These are phyloP conservation scores for Candida peoriensis DNA, from an alignment of 805 yeast species.

Conservation along the genomic window DNA sequence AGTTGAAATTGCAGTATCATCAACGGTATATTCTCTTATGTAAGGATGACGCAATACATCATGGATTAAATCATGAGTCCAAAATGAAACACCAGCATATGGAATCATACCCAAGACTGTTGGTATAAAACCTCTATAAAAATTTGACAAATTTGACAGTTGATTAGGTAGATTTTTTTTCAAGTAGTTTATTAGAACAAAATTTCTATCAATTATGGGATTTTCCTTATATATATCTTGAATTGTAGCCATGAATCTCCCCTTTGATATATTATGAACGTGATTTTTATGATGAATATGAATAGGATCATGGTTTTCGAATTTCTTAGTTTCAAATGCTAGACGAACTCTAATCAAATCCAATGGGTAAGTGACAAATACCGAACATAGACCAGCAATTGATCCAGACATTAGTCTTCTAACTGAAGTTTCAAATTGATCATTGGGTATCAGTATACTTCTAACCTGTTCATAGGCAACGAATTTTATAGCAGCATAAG, in stretches of 20 bases:
- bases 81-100: conserved; percentile 95
- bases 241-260: conserved; percentile 22
- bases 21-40: conserved; percentile 50
- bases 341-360: conserved; percentile 86
- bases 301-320: conserved; percentile 6
- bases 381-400: conserved; percentile 81
- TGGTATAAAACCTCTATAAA: conserved; percentile 91
- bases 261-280: conserved; percentile 25
- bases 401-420: conserved; percentile 87
- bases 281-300: conserved; percentile 20
- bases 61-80: conserved; percentile 88
- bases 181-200: conserved; percentile 16
- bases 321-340: conserved; percentile 72
- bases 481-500: conserved; percentile 95
- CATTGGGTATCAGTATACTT: conserved; percentile 68
- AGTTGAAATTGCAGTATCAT: conserved; percentile 2
- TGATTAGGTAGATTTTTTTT: conserved; percentile 16
- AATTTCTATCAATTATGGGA: conserved; percentile 19
- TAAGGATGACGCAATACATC: conserved; percentile 69
- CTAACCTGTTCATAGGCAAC: conserved; percentile 94
- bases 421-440: conserved; percentile 68
- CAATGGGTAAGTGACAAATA: conserved; percentile 85
- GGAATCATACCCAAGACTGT: conserved; percentile 95
- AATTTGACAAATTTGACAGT: conserved; percentile 41
- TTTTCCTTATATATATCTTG: conserved; percentile 22